Conservation (phyloP, 805 yeast genomes). For the Crinitomyces ghanaensis region DNA sequence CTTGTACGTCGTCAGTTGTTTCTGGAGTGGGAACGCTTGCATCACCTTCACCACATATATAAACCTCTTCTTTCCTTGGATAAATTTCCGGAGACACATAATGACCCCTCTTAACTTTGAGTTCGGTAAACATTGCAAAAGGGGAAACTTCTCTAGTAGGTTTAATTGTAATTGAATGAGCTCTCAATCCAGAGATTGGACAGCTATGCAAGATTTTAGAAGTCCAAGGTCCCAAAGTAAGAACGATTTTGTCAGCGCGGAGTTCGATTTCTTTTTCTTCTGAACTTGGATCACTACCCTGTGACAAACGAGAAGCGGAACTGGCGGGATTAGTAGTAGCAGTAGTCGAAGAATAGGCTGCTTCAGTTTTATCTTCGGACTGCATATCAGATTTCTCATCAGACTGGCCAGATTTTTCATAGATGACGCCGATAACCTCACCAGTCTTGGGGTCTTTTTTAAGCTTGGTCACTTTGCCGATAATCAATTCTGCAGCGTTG, state of each 20-base stretch:
- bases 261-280: constrained; percentile 22
- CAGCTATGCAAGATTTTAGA: constrained; percentile 81
- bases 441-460: constrained; percentile 48
- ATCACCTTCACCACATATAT: constrained; percentile 96
- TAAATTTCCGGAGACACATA: constrained; percentile 82
- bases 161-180: constrained; percentile 86
- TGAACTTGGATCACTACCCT: constrained; percentile 1
- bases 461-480: constrained; percentile 67
- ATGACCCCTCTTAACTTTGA: constrained; percentile 48
- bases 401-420: constrained; percentile 32
- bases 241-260: constrained; percentile 63
- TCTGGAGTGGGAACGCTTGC: constrained; percentile 84
- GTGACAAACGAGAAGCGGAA: constrained; percentile 2
- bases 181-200: constrained; percentile 88
- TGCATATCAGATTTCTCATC: not conserved
- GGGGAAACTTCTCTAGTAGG: constrained; percentile 82
- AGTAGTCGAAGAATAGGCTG: constrained; percentile 20
- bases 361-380: not conserved
- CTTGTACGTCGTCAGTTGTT: constrained; percentile 86
- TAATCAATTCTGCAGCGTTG: constrained; percentile 71
- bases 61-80: constrained; percentile 91
- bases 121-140: constrained; percentile 87
- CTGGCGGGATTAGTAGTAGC: constrained; percentile 1
- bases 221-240: constrained; percentile 96
- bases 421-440: constrained; percentile 61